A percentile compares a stretch with the other conserved stretches of the same genome.
Evolutionary conservation across 495 filamentous ascomycete genomes (phyloP).

Genomic region (Neurospora sp.): DNA sequence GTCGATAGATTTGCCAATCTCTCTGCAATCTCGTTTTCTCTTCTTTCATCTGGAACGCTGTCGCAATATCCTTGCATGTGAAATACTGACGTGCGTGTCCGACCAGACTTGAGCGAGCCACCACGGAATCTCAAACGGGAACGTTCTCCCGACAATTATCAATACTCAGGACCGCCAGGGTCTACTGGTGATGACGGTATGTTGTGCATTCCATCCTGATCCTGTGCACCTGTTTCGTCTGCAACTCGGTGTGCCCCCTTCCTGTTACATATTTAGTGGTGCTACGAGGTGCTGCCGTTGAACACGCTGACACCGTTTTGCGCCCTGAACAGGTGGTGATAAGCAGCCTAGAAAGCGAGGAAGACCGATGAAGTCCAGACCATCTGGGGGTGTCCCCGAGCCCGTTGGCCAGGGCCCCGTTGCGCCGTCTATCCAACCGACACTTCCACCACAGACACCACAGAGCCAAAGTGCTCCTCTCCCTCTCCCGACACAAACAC

Average conservation of each 20-base stretch:
- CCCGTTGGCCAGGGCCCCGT: conserved; percentile 43
- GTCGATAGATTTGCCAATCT: not conserved
- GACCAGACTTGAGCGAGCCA: conserved; percentile 29
- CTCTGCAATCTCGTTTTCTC: not conserved
- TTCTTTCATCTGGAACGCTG: conserved; percentile 5
- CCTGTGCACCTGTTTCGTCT: conserved; percentile 27
- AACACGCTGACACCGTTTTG: conserved; percentile 30
- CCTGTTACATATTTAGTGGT: conserved; percentile 27
- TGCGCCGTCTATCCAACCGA: conserved; percentile 34
- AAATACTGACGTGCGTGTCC: conserved; percentile 16
- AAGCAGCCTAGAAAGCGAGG: conserved; percentile 71
- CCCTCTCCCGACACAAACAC: conserved; percentile 47
- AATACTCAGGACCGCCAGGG: conserved; percentile 48
- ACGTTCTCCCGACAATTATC: conserved; percentile 75
- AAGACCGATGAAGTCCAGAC: conserved; percentile 63
- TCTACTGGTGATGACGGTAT: conserved; percentile 73
- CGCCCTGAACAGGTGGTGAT: conserved; percentile 35
- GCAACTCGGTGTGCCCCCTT: conserved; percentile 7
- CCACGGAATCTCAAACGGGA: conserved; percentile 73
- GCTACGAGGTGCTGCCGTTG: conserved; percentile 21
- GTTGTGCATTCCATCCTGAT: conserved; percentile 34
- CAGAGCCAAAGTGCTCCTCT: conserved; percentile 60
- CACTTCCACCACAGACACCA: conserved; percentile 61
- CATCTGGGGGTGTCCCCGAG: conserved; percentile 35
- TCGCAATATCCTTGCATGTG: conserved; percentile 1